These are phyloP conservation scores for Chondrus crispus DNA, from an alignment of 23 red algal genomes.

Conservation along the genomic window DNA sequence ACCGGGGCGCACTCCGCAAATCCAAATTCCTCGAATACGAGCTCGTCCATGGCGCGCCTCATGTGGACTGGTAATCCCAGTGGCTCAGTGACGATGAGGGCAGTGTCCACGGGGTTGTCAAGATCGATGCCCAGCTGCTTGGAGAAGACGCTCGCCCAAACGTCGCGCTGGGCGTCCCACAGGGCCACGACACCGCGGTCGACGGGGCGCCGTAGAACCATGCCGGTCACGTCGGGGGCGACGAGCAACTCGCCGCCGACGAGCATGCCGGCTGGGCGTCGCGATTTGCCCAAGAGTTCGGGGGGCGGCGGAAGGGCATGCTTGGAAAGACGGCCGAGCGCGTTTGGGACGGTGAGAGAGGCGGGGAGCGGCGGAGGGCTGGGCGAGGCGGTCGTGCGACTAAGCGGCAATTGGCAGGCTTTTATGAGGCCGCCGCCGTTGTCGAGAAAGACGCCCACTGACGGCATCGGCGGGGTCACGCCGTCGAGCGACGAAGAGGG, in stretches of 20 bases:
- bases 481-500: too few relatives aligned
- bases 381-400: neutral
- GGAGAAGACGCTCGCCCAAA: conserved; percentile 72
- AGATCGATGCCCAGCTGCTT: conserved; percentile 38
- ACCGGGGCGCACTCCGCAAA: conserved; percentile 47
- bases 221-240: conserved; percentile 50
- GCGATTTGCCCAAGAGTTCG: conserved; percentile 18
- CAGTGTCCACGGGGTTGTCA: neutral
- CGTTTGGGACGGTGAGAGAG: conserved; percentile 38
- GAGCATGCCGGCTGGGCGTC: conserved; percentile 30
- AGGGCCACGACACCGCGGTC: conserved; percentile 71
- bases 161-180: conserved; percentile 69
- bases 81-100: conserved; percentile 63
- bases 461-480: neutral
- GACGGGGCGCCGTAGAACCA: conserved; percentile 64
- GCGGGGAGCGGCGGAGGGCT: neutral
- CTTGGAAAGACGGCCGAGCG: conserved; percentile 26
- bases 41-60: conserved; percentile 49
- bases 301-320: conserved; percentile 28
- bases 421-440: conserved; percentile 86
- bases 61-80: conserved; percentile 54
- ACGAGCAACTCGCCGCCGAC: conserved; percentile 40
- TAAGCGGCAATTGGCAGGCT: conserved; percentile 37
- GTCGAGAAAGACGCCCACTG: conserved; percentile 50
- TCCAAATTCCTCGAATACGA: conserved; percentile 62